A percentile compares a stretch with the other conserved stretches of the same genome.
These are phyloP conservation scores for Corymbia citriodora DNA, from an alignment of 441 rosid species.

Conservation along the genomic window DNA sequence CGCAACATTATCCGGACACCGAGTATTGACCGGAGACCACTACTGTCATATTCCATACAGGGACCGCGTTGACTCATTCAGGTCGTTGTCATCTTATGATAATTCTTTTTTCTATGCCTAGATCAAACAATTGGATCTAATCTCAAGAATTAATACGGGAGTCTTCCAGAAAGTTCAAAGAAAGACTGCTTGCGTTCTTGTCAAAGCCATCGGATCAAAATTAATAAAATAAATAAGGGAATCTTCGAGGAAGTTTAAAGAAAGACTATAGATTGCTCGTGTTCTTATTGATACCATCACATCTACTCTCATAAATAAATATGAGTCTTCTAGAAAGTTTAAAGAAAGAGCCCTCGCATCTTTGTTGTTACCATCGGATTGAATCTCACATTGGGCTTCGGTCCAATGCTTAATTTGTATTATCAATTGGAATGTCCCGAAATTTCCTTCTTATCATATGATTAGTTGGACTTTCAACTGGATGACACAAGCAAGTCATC, in stretches of 20 bases:
- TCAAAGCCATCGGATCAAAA: too few relatives aligned
- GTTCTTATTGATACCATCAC: accelerated
- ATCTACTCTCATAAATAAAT: neutral
- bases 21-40: neutral
- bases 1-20: neutral
- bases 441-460: neutral
- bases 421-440: neutral
- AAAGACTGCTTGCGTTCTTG: neutral
- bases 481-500: neutral
- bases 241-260: neutral
- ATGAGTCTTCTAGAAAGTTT: neutral
- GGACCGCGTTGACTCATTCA: neutral
- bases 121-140: neutral
- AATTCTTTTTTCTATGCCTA: neutral
- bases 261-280: neutral
- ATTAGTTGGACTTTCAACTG: neutral
- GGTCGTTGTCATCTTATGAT: neutral
- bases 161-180: neutral
- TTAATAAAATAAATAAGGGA: neutral
- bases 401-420: neutral
- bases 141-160: neutral
- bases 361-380: neutral
- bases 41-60: neutral
- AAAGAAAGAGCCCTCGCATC: neutral
- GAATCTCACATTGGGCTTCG: neutral